phyloP scores from a whole-genome alignment of 2,329 filamentous ascomycete genomes.

The Colletotrichum lini region DNA sequence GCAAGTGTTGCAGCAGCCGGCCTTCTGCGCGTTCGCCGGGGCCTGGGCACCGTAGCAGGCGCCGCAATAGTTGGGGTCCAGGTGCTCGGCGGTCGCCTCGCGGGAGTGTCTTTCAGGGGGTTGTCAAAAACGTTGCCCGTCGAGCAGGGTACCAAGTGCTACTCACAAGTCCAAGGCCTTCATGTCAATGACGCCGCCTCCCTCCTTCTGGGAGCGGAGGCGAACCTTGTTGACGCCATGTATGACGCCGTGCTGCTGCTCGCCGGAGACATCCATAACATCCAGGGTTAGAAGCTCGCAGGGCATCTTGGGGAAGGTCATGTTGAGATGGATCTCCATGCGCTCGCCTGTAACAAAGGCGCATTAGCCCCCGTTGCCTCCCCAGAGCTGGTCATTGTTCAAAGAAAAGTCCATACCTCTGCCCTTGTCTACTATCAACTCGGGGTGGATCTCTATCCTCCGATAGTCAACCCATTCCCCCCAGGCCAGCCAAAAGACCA shows the following conservation, averaged over 20 bases:
- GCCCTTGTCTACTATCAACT: conserved; percentile 96
- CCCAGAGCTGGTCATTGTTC: background rate
- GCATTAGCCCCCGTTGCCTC: conserved; percentile 45
- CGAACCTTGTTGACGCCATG: conserved; percentile 95
- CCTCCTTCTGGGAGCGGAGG: conserved; percentile 79
- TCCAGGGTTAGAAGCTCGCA: conserved; percentile 97
- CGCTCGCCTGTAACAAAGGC: conserved; percentile 78
- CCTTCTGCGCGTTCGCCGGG: conserved; percentile 79
- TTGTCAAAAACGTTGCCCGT: conserved; percentile 19
- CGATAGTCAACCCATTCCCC: conserved; percentile 98
- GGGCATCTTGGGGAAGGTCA: conserved; percentile 93
- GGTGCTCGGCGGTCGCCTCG: conserved; percentile 79
- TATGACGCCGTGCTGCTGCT: conserved; percentile 94
- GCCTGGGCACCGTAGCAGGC: conserved; percentile 89
- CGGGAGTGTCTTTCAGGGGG: conserved; percentile 69
- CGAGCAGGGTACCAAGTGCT: conserved; percentile 37
- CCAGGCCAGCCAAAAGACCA: conserved; percentile 91
- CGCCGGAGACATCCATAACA: conserved; percentile 98
- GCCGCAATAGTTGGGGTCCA: conserved; percentile 94
- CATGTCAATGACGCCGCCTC: conserved; percentile 81
- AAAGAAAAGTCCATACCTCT: conserved; percentile 73
- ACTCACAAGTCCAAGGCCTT: conserved; percentile 78
- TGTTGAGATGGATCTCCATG: conserved; percentile 99
- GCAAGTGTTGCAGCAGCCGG: conserved; percentile 97
- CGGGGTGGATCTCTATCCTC: conserved; percentile 86